Percentiles rank a stretch among this genome's conserved stretches.
Evolutionary conservation across 148 eudicot genomes (phyloP).

Genomic region (Camellia sinensis): DNA sequence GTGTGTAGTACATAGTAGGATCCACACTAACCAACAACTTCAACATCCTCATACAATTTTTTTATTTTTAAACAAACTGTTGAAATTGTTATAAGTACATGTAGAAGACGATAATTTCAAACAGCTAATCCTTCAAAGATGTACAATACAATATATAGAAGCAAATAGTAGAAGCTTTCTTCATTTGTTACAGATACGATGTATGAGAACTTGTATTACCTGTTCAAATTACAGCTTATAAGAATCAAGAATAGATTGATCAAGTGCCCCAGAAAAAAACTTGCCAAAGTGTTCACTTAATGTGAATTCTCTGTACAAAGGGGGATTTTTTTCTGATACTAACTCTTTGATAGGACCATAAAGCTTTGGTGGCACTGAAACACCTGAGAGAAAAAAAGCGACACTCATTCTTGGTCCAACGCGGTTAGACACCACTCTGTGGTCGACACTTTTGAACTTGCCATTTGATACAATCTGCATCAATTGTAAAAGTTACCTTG

Average conservation of each 20-base stretch:
- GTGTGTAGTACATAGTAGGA: too few relatives aligned
- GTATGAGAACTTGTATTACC: too few relatives aligned
- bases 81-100: too few relatives aligned
- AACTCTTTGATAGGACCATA: constrained; percentile 26
- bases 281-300: neutral
- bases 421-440: constrained; percentile 22
- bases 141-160: too few relatives aligned
- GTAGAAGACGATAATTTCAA: too few relatives aligned
- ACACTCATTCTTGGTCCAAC: constrained; percentile 27
- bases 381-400: constrained; percentile 11
- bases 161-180: too few relatives aligned
- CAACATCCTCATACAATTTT: too few relatives aligned
- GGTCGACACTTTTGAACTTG: constrained; percentile 26
- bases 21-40: too few relatives aligned
- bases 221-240: neutral
- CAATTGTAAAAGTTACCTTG: too few relatives aligned
- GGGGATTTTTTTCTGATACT: constrained; percentile 24
- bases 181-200: too few relatives aligned
- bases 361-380: neutral
- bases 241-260: neutral
- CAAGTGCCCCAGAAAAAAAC: constrained; percentile 13
- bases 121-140: too few relatives aligned
- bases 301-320: constrained; percentile 17
- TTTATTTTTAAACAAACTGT: too few relatives aligned
- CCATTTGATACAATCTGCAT: constrained; percentile 26